Evolutionary conservation across 2,329 filamentous ascomycete genomes (phyloP).

Genomic region (Capronia americana): DNA sequence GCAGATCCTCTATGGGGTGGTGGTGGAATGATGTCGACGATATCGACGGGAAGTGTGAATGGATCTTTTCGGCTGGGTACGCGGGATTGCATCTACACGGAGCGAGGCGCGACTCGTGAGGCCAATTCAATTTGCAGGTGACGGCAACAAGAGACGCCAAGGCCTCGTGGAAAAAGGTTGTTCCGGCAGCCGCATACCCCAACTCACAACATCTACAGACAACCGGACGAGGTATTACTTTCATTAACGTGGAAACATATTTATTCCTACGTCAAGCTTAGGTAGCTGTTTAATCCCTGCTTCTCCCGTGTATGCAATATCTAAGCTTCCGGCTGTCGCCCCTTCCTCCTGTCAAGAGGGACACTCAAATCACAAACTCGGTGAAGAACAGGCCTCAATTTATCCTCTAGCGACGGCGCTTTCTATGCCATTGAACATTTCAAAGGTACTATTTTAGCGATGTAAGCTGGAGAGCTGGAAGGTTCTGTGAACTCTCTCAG

Average conservation of each 20-base stretch:
- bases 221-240: no score
- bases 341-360: not conserved
- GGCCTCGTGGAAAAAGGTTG: not conserved
- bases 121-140: conserved; percentile 2
- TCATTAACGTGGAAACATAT: not conserved
- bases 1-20: conserved; percentile 5
- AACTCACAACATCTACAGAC: no score
- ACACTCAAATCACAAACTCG: not conserved
- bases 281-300: not conserved
- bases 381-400: not conserved
- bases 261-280: not conserved
- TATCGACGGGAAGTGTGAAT: not conserved
- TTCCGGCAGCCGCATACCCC: not conserved
- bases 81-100: not conserved
- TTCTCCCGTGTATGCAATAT: not conserved
- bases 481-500: not conserved
- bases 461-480: not conserved
- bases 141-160: not conserved
- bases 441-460: not conserved
- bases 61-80: conserved; percentile 6
- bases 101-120: conserved; percentile 3
- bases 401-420: not conserved
- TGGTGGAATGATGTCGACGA: conserved; percentile 18
- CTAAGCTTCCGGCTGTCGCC: not conserved
- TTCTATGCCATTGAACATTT: not conserved